phyloP scores from a whole-genome alignment of 2,329 filamentous ascomycete species.

The Colletotrichum sp. region DNA sequence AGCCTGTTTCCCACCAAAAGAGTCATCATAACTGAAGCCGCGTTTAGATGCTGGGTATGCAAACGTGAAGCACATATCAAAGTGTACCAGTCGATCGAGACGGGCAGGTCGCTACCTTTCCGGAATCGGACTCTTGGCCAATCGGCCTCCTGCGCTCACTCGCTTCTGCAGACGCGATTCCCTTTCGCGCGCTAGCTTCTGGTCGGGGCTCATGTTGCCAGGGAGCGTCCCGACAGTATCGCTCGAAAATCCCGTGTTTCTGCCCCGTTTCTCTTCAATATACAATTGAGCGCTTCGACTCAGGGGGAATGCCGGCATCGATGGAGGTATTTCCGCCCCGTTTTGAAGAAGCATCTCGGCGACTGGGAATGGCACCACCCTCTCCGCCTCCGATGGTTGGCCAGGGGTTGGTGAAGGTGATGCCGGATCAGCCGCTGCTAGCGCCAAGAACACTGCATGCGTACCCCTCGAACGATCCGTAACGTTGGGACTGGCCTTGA shows the following conservation, averaged over 20 bases:
- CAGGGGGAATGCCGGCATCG: conserved; percentile 82
- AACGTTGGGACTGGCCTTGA: conserved; percentile 86
- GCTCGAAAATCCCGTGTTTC: conserved; percentile 49
- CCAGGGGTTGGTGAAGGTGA: conserved; percentile 62
- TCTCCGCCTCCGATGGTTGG: conserved; percentile 48
- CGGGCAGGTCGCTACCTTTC: conserved; percentile 57
- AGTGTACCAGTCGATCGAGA: conserved; percentile 21
- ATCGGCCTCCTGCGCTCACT: conserved; percentile 76
- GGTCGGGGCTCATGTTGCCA: conserved; percentile 42
- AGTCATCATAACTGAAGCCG: not conserved
- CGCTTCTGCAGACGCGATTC: conserved; percentile 78
- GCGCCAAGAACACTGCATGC: conserved; percentile 86
- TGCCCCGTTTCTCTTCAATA: conserved; percentile 76
- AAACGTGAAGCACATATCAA: conserved; percentile 13
- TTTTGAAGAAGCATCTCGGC: conserved; percentile 94
- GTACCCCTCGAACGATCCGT: conserved; percentile 87
- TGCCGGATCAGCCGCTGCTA: conserved; percentile 91
- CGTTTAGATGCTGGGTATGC: conserved; percentile 6
- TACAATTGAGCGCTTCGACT: conserved; percentile 83
- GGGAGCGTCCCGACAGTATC: conserved; percentile 71
- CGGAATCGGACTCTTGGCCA: conserved; percentile 70
- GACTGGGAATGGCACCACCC: conserved; percentile 77
- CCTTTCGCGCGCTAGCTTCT: conserved; percentile 64
- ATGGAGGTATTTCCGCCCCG: conserved; percentile 82
- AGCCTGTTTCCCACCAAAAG: not conserved